Conservation (phyloP, 2,329 filamentous ascomycete genomes). For the Colletotrichum spaethianum region DNA sequence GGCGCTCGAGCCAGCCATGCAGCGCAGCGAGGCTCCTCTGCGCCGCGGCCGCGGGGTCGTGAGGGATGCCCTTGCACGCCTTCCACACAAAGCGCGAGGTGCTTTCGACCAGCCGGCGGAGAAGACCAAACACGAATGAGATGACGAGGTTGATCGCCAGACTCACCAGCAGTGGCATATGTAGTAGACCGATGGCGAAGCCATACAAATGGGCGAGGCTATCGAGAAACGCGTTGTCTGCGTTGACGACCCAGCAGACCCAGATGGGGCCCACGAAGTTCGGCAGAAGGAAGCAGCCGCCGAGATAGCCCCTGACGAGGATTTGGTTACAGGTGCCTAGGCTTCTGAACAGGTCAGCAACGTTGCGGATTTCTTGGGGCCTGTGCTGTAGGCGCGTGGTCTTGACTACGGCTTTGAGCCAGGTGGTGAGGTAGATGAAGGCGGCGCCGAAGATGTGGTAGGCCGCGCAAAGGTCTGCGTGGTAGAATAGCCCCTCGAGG, state of each 20-base stretch:
- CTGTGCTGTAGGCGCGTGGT: not conserved
- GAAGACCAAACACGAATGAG: not conserved
- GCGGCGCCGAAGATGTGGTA: constrained; percentile 23
- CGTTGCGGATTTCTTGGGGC: not conserved
- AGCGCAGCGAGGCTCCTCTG: constrained; percentile 4
- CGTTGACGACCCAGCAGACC: not conserved
- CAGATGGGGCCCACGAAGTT: constrained; percentile 30
- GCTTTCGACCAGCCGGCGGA: not conserved
- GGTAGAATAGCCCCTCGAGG: constrained; percentile 29
- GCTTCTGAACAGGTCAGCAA: not conserved
- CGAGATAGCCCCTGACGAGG: constrained; percentile 31
- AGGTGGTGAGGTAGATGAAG: constrained; percentile 15
- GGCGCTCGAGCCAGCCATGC: not conserved
- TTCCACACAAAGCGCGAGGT: not conserved
- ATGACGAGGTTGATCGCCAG: not conserved
- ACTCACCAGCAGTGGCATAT: constrained; percentile 12
- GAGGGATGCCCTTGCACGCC: not conserved
- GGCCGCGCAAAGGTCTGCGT: constrained; percentile 11
- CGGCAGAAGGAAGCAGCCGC: constrained; percentile 25
- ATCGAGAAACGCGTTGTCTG: constrained; percentile 4
- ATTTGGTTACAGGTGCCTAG: constrained; percentile 7
- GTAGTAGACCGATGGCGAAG: constrained; percentile 27
- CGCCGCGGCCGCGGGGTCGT: not conserved
- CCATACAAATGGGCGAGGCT: constrained; percentile 31
- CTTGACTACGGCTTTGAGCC: constrained; percentile 17